Evolutionary conservation across 1,284 basidiomycete genomes (phyloP).

Genomic region (Cryptococcus wingfieldii): DNA sequence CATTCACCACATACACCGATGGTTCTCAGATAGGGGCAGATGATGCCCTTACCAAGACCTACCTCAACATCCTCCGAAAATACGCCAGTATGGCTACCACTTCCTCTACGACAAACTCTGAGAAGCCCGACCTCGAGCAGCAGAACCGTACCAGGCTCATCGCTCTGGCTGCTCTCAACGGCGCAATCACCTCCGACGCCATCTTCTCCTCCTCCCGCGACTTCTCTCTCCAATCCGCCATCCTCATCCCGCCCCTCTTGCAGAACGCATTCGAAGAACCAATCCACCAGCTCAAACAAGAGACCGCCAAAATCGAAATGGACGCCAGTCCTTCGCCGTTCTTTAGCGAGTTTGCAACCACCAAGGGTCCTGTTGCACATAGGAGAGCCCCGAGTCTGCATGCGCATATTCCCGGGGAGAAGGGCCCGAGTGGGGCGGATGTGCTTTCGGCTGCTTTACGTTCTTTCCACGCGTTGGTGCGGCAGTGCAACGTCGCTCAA

Average conservation of each 20-base stretch:
- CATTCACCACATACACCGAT: constrained; percentile 89
- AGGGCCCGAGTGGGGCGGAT: constrained; percentile 70
- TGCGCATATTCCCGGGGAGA: constrained; percentile 78
- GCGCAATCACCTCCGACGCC: constrained; percentile 78
- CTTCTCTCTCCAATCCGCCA: constrained; percentile 67
- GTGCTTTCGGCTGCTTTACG: constrained; percentile 70
- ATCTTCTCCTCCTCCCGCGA: constrained; percentile 71
- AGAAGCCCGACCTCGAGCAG: constrained; percentile 32
- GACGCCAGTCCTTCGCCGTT: constrained; percentile 65
- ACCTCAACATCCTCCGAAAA: constrained; percentile 63
- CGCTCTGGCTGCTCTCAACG: constrained; percentile 76
- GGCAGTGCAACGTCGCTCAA: constrained; percentile 73
- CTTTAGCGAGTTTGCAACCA: constrained; percentile 69
- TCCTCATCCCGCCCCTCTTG: constrained; percentile 71
- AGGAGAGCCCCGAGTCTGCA: constrained; percentile 82
- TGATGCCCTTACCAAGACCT: constrained; percentile 63
- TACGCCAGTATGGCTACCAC: constrained; percentile 63
- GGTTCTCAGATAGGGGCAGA: constrained; percentile 76
- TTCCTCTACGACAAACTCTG: constrained; percentile 19
- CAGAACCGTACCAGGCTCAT: constrained; percentile 69
- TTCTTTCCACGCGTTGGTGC: constrained; percentile 67
- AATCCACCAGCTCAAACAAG: constrained; percentile 59
- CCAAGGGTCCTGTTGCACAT: constrained; percentile 61
- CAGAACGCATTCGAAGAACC: constrained; percentile 65
- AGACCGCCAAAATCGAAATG: constrained; percentile 63